Evolutionary conservation across 2,329 filamentous ascomycete genomes (phyloP), one percentile per base, ranked within the genome.

Genomic region (Claviceps monticola): DNA sequence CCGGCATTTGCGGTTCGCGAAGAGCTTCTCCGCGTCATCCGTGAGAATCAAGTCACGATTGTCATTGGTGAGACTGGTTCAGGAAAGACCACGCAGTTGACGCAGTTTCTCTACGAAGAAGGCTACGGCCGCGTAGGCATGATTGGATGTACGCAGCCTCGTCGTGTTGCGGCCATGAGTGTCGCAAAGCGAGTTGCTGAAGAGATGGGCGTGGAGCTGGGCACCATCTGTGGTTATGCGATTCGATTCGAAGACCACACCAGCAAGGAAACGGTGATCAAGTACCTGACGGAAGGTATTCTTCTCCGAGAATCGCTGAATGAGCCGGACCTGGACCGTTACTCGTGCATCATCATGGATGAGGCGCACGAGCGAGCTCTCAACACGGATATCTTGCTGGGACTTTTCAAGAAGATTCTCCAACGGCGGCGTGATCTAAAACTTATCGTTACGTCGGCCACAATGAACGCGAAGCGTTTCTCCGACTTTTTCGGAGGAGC

Each of bases 311-410:
- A 98, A 63, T 96, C 89, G 5, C 75, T 98, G 11, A 90, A 89
- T 54, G 91, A 97, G 66, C 81, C 85, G 6, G 91, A 98, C 65
- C 74, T 98, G 46, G 93, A 97, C 66, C 87, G 88, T 57, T 98
- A 98, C 65, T 95, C 91, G 14, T 96, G 90, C 65, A 89, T 98
- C 61, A 98, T 98, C 68, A 98, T 98, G 93, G 93, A 98, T 64
- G 93, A 98, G 71, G 94, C 93, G 4, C 93, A 98, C 75, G 93
- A 98, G 68, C 80, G 93, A 66, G 91, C 93, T 1, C 71, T 98
- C 48, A 97, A 98, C 63, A 98, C 93, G 0, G 93, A 98, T 66
- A 91, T 98, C 17, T 72, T 98, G 14, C 95, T 98, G 87, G 93
- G 93, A 0, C 71, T 98, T 29, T 91, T 98, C 71, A 98, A 97